These are phyloP conservation scores for Aspergillus sp. DNA, from an alignment of 2,329 filamentous ascomycete species.

Conservation along the genomic window DNA sequence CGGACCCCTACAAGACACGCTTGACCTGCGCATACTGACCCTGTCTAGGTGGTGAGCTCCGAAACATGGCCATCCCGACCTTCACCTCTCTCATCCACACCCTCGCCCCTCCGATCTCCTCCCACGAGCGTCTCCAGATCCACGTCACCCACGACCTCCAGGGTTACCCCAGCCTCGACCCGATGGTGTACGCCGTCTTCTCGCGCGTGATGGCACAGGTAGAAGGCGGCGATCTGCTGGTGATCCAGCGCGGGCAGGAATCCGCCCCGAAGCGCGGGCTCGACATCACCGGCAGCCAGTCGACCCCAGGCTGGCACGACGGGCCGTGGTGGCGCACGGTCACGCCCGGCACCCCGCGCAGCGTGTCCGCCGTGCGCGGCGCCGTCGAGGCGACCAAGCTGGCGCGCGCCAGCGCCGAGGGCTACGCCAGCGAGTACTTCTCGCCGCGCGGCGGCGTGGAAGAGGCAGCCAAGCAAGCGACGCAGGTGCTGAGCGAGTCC, in stretches of 20 bases:
- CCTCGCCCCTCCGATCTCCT: slow-evolving; percentile 91
- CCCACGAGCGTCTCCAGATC: slow-evolving; percentile 93
- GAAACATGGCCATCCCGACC: slow-evolving; percentile 83
- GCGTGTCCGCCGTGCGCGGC: slow-evolving; percentile 76
- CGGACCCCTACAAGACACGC: too few relatives aligned
- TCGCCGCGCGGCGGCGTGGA: slow-evolving; percentile 74
- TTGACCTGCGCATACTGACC: neutral
- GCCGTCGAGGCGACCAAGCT: slow-evolving; percentile 87
- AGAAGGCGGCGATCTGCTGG: slow-evolving; percentile 90
- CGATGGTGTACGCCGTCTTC: slow-evolving; percentile 88
- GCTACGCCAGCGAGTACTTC: slow-evolving; percentile 84
- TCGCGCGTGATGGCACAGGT: slow-evolving; percentile 98
- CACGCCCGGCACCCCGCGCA: slow-evolving; percentile 63
- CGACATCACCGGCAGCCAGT: slow-evolving; percentile 29
- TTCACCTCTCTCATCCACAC: slow-evolving; percentile 95
- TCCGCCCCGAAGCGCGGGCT: slow-evolving; percentile 67
- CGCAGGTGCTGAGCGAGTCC: slow-evolving; percentile 73
- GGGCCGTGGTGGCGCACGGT: slow-evolving; percentile 87
- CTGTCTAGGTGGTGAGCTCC: slow-evolving; percentile 74
- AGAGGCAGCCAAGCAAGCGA: slow-evolving; percentile 74
- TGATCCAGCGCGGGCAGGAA: slow-evolving; percentile 90
- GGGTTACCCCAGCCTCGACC: slow-evolving; percentile 91
- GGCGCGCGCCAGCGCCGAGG: slow-evolving; percentile 82
- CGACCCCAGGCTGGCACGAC: slow-evolving; percentile 72
- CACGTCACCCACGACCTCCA: slow-evolving; percentile 96